phyloP scores from a whole-genome alignment of 768 basidiomycete genomes.

The Leccinellum luteum region DNA sequence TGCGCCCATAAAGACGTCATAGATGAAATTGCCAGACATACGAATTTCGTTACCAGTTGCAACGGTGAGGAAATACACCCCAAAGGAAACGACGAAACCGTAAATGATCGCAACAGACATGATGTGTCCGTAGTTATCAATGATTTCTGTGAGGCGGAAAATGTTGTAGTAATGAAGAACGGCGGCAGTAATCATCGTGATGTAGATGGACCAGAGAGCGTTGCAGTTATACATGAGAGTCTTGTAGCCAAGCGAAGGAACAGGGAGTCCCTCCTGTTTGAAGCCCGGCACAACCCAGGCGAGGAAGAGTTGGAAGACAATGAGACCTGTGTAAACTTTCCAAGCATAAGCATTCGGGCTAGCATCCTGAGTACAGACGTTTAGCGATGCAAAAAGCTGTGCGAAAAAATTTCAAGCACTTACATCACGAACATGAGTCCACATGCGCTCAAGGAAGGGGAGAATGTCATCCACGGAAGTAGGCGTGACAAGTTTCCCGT shows the following conservation, averaged over 20 bases:
- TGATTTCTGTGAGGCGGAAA: constrained; percentile 91
- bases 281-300: constrained; percentile 91
- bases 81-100: constrained; percentile 78
- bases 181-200: constrained; percentile 72
- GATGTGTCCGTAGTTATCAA: constrained; percentile 93
- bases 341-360: constrained; percentile 86
- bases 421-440: constrained; percentile 79
- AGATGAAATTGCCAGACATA: constrained; percentile 93
- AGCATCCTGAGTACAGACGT: constrained; percentile 64
- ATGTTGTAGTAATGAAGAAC: constrained; percentile 73
- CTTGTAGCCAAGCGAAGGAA: constrained; percentile 91
- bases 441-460: constrained; percentile 82
- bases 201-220: constrained; percentile 81
- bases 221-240: constrained; percentile 97
- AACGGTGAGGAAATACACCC: constrained; percentile 78
- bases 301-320: constrained; percentile 85
- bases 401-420: constrained; percentile 19
- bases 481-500: constrained; percentile 76
- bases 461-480: constrained; percentile 62
- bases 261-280: constrained; percentile 92
- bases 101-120: constrained; percentile 96
- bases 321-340: constrained; percentile 86
- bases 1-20: constrained; percentile 97
- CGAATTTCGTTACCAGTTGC: constrained; percentile 77
- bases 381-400: not conserved